A percentile compares a stretch with the other conserved stretches of the same genome.
Conservation (phyloP, 1,284 basidiomycete species). For the Malassezia slooffiae region DNA sequence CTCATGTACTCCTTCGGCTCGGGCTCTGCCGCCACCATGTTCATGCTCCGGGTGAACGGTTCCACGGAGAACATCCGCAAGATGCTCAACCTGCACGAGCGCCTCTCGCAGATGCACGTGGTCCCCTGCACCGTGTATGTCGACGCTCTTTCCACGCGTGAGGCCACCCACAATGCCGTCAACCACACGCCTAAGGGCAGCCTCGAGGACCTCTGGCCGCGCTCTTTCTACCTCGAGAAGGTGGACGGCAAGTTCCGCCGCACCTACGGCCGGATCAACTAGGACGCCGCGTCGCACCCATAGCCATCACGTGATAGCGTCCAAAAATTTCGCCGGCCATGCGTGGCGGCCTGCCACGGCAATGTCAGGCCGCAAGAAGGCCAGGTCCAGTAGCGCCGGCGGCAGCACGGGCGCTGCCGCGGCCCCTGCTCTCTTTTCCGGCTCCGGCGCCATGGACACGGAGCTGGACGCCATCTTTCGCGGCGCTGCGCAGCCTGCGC, state of each 20-base stretch:
- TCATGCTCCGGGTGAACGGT: constrained; percentile 70
- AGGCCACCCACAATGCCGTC: constrained; percentile 88
- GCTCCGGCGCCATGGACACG: constrained; percentile 20
- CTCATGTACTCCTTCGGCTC: constrained; percentile 89
- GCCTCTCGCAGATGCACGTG: constrained; percentile 76
- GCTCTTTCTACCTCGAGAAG: constrained; percentile 81
- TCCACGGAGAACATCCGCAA: constrained; percentile 67
- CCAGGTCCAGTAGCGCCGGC: no score
- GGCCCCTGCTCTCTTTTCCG: background rate
- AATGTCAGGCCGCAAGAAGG: no score
- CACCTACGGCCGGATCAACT: constrained; percentile 61
- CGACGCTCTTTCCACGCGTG: constrained; percentile 57
- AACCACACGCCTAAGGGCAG: constrained; percentile 75
- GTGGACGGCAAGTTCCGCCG: constrained; percentile 87
- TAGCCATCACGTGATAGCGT: constrained; percentile 3
- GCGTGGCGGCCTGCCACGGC: no score
- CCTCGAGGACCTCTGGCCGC: constrained; percentile 84
- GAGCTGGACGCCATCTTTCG: constrained; percentile 41
- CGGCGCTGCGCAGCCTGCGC: constrained; percentile 9
- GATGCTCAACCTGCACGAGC: constrained; percentile 66
- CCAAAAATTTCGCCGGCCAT: no score
- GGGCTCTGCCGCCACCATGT: constrained; percentile 85
- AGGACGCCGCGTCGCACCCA: background rate
- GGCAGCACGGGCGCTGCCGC: no score
- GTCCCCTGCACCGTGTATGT: constrained; percentile 79